These are phyloP conservation scores for Blumeria graminis DNA, from an alignment of 2,329 filamentous ascomycete genomes.

Conservation along the genomic window DNA sequence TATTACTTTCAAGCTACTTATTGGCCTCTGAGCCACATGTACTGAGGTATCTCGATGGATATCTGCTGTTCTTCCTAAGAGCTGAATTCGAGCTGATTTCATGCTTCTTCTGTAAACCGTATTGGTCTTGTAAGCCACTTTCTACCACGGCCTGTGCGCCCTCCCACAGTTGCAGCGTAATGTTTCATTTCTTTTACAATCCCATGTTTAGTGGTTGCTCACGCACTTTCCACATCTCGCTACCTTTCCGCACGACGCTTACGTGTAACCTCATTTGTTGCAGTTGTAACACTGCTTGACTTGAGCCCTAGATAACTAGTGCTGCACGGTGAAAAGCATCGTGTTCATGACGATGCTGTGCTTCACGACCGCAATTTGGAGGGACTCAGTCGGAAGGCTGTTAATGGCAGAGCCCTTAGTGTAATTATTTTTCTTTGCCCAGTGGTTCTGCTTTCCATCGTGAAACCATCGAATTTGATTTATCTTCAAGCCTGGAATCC, in stretches of 20 bases:
- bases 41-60: too few relatives aligned
- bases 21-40: too few relatives aligned
- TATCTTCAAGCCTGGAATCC: neutral
- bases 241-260: neutral
- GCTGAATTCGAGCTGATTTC: neutral
- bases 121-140: neutral
- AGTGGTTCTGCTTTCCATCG: neutral
- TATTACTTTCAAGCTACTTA: too few relatives aligned
- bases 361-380: neutral
- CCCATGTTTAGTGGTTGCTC: neutral
- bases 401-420: neutral
- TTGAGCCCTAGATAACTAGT: neutral
- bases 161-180: neutral
- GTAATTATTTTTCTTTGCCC: neutral
- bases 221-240: neutral
- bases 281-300: neutral
- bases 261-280: neutral
- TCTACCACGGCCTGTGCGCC: conserved; percentile 4
- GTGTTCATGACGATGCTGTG: neutral
- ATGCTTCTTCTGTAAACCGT: neutral
- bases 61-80: neutral
- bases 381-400: neutral
- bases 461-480: neutral
- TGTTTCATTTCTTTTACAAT: neutral
- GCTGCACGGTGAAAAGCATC: neutral